Conservation (phyloP, 2,329 filamentous ascomycete genomes). For the Exophiala calicioides region DNA sequence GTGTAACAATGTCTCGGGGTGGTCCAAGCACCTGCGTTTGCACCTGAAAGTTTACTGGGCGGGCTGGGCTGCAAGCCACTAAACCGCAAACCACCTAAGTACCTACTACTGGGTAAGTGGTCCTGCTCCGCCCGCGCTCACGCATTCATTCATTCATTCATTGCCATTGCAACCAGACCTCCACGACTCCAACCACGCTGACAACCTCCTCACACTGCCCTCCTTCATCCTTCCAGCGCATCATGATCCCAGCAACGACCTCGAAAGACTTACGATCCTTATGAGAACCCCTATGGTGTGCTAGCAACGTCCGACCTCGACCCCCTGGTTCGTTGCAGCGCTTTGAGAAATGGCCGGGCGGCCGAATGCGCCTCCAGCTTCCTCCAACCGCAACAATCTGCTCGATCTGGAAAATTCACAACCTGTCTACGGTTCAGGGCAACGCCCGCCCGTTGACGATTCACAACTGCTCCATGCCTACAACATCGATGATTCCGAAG, state of each 20-base stretch:
- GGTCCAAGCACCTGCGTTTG: no score
- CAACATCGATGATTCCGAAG: slow-evolving; percentile 66
- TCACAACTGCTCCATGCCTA: slow-evolving; percentile 76
- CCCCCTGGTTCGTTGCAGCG: slow-evolving; percentile 14
- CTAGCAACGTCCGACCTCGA: slow-evolving; percentile 11
- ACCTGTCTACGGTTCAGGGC: slow-evolving; percentile 67
- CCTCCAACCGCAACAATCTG: slow-evolving; percentile 42
- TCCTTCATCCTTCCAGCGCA: not conserved
- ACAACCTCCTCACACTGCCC: slow-evolving; percentile 4
- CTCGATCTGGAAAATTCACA: slow-evolving; percentile 45
- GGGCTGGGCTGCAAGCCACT: no score
- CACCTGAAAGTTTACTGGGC: no score
- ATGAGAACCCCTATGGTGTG: slow-evolving; percentile 10
- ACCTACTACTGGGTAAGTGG: slow-evolving; percentile 3
- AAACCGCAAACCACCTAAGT: not conserved
- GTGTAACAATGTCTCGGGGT: not conserved
- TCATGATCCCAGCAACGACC: slow-evolving; percentile 8
- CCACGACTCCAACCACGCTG: slow-evolving; percentile 10
- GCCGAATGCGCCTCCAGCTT: slow-evolving; percentile 26
- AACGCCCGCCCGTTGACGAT: slow-evolving; percentile 76
- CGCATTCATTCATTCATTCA: slow-evolving; percentile 6
- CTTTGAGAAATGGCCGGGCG: slow-evolving; percentile 28
- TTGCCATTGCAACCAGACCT: slow-evolving; percentile 3
- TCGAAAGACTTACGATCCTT: slow-evolving; percentile 5
- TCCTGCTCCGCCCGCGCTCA: slow-evolving; percentile 17